Evolutionary conservation across 169 alveolate species (phyloP).

Genomic region (Plasmodium cynomolgi): DNA sequence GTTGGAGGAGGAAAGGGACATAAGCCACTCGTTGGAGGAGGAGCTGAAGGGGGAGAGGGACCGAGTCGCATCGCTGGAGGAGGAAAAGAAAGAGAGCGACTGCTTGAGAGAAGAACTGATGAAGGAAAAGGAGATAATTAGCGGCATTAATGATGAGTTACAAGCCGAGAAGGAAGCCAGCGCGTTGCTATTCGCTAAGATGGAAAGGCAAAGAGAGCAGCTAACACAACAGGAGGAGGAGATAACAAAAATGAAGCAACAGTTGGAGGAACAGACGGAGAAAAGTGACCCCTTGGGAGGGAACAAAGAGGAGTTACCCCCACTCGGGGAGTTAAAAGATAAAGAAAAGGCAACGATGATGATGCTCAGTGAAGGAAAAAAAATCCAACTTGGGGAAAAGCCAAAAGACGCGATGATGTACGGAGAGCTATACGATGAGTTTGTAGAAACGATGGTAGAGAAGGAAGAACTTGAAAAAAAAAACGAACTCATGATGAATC

Average conservation of each 20-base stretch:
- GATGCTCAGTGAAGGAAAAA: not conserved
- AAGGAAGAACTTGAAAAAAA: constrained; percentile 39
- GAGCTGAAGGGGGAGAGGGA: constrained; percentile 2
- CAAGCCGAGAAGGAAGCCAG: constrained; percentile 20
- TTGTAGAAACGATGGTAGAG: constrained; percentile 16
- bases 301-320: not conserved
- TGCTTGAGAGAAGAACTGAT: not conserved
- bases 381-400: not conserved
- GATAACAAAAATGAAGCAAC: not conserved
- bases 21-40: not conserved
- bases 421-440: constrained; percentile 13
- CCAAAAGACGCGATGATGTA: not conserved
- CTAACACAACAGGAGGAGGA: not conserved
- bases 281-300: not conserved
- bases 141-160: not conserved
- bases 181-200: not conserved
- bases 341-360: not conserved
- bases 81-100: not conserved
- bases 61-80: too few relatives aligned
- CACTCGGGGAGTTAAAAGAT: too few relatives aligned
- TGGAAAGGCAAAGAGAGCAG: not conserved
- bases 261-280: not conserved
- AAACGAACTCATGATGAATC: not conserved
- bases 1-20: constrained; percentile 11
- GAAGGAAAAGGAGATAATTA: not conserved